Conservation (phyloP, 139 green algal genomes). For the Micromonas pusilla region DNA sequence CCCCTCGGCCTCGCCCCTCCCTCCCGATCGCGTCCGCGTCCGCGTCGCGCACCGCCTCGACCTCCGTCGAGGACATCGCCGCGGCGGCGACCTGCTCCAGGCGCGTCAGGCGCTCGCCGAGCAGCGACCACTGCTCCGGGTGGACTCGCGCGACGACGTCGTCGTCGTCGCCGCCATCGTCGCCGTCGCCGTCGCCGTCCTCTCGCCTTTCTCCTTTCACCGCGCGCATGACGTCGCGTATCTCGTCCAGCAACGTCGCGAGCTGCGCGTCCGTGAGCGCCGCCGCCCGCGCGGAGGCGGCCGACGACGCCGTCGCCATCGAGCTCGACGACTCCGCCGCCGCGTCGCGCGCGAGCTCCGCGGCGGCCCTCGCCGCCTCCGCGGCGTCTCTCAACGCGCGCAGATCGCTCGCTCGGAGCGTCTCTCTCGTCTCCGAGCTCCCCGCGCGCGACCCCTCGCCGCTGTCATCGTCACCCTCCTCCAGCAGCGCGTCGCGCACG, state of each 20-base stretch:
- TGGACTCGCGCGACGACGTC: background rate
- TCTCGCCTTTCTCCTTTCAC: too few relatives aligned
- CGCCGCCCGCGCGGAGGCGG: background rate
- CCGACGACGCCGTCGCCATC: background rate
- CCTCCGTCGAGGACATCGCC: too few relatives aligned
- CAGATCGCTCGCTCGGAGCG: background rate
- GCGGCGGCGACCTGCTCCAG: background rate
- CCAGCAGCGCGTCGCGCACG: background rate
- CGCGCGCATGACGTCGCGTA: conserved; percentile 9
- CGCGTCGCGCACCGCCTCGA: too few relatives aligned
- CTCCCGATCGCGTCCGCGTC: too few relatives aligned
- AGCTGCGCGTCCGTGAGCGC: background rate
- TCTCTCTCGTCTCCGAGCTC: too few relatives aligned
- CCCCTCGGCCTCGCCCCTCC: too few relatives aligned
- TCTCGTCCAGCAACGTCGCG: background rate
- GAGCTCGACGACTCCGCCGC: background rate
- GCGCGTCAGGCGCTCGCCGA: background rate
- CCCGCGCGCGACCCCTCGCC: too few relatives aligned
- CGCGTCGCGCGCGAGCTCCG: background rate
- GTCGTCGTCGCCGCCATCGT: too few relatives aligned
- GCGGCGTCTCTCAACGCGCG: background rate
- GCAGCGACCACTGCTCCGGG: background rate
- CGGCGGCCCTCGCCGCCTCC: background rate
- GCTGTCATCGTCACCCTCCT: too few relatives aligned
- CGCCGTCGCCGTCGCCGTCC: too few relatives aligned